Evolutionary conservation across 495 filamentous ascomycete genomes (phyloP), one percentile per base, ranked within the genome.

Genomic region (Neurospora sp.): DNA sequence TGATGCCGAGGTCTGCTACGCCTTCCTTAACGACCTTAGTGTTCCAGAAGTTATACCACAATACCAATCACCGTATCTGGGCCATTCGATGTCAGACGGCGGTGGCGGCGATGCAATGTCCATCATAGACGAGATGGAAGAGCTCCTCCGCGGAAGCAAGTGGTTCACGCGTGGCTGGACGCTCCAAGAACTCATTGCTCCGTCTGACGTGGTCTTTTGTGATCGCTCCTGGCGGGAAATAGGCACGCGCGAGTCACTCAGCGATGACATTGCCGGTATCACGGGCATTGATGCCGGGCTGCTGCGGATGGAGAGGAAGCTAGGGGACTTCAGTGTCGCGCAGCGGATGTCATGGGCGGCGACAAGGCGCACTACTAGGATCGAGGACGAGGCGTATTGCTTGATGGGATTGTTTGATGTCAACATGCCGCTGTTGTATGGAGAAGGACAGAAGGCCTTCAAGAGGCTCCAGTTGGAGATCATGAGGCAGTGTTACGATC

Each of bases 121-220:
- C 39, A 62, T 37, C 13, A 11, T 38, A 3, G 70, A 71, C 5
- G 70, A 48, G 10, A 24, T n/a, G 5, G 17, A 72, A 9, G 24
- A 34, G 24, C 34, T 28, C 7, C 43, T 73, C 2, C 5, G 40
- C 17, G 24, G 42, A 11, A 70, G 74, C 71, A 72, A 74, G 9
- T 85, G 84, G 83, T 83, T 85, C 37, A 76, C 70, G 4, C 72
- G 84, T 42, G 83, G 83, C 15, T 86, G 83, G 81, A 85, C 84
- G 5, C 72, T 85, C 21, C 82, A 84, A 71, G 82, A 84, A 73
- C 76, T 85, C 6, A 74, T 85, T 17, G 81, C 83, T 0, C 81
- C 83, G 2, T 34, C 34, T 6, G 40, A 73, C 15, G 71, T 85
- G 2, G 42, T 70, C 0, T 84, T 86, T 54, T 82, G 73, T 73